These are phyloP conservation scores for Sphagnum fallax DNA, from an alignment of 228 moss, liverwort and hornwort species.

Conservation along the genomic window DNA sequence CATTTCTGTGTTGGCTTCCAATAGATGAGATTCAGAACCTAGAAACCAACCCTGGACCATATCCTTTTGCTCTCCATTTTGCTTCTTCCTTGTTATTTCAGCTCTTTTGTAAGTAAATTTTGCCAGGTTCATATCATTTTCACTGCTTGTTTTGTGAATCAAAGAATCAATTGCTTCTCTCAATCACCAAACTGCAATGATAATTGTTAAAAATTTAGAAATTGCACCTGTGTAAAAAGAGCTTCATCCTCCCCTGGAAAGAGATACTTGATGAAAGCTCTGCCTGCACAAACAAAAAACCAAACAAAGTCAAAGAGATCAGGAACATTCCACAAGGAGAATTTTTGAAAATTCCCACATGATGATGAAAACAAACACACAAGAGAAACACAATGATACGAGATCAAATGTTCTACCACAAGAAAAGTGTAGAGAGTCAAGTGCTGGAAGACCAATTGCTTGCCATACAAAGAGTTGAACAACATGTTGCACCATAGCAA, in stretches of 20 bases:
- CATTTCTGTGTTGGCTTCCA: background rate
- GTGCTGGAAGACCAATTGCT: conserved; percentile 1
- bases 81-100: background rate
- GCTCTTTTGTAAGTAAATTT: background rate
- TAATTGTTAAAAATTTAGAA: background rate
- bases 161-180: too few relatives aligned
- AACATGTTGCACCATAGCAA: conserved; percentile 3
- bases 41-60: background rate
- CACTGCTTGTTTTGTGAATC: too few relatives aligned
- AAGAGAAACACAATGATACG: background rate
- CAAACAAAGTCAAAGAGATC: background rate
- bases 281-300: background rate
- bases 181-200: too few relatives aligned
- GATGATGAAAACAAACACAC: background rate
- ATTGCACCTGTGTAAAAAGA: conserved; percentile 4
- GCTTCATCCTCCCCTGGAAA: conserved; percentile 8
- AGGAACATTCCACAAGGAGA: background rate
- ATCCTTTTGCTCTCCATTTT: background rate
- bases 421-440: background rate
- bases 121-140: too few relatives aligned
- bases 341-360: background rate
- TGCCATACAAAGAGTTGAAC: conserved; percentile 2
- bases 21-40: background rate
- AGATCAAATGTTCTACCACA: background rate
- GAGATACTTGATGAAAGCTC: conserved; percentile 7